phyloP scores from a whole-genome alignment of 2,329 filamentous ascomycete species.

The Neofusicoccum ribis region DNA sequence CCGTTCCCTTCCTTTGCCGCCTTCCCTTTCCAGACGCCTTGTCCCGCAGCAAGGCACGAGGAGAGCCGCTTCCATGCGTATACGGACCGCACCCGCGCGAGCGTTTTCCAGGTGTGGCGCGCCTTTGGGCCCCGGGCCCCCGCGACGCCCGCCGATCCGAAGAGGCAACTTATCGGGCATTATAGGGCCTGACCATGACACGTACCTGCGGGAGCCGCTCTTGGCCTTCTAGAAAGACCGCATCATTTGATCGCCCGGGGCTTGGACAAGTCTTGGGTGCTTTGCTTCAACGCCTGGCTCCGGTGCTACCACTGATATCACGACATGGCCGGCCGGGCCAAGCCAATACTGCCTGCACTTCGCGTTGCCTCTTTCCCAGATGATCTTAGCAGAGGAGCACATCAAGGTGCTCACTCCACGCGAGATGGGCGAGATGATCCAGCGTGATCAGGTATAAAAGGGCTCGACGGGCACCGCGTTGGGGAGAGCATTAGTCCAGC shows the following conservation, averaged over 20 bases:
- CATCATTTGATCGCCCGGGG: not conserved
- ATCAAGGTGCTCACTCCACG: not conserved
- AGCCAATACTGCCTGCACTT: slow-evolving; percentile 10
- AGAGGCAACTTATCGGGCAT: not conserved
- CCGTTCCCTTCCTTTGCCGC: not conserved
- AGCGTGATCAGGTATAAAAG: not conserved
- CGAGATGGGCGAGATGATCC: not conserved
- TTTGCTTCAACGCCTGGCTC: not conserved
- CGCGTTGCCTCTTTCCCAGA: slow-evolving; percentile 3
- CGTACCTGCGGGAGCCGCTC: not conserved
- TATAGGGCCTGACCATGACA: not conserved
- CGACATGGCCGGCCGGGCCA: not conserved
- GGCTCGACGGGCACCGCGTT: not conserved
- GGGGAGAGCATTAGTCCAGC: not conserved
- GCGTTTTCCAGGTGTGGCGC: not conserved
- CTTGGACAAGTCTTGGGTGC: not conserved
- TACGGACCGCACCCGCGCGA: not conserved
- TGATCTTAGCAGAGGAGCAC: not conserved
- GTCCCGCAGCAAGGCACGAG: not conserved
- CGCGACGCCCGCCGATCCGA: not conserved
- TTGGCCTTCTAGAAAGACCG: not conserved
- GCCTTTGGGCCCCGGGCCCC: not conserved
- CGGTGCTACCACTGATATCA: not conserved
- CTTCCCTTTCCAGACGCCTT: not conserved
- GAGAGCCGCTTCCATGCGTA: not conserved